These are phyloP conservation scores for Starmerella tilneyi DNA, from an alignment of 805 yeast genomes.

Conservation along the genomic window DNA sequence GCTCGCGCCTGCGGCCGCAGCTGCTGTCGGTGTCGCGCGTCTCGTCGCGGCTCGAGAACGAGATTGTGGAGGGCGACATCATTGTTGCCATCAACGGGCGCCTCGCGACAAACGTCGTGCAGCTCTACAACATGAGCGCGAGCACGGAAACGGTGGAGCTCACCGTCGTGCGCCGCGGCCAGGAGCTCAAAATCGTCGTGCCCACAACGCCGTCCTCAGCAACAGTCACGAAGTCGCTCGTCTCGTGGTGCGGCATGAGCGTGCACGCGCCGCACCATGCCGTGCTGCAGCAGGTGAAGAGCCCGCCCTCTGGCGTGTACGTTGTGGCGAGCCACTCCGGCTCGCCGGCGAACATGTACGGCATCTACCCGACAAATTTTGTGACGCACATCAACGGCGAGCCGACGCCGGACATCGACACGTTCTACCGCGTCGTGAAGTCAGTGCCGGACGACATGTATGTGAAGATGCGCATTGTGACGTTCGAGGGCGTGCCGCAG, in stretches of 20 bases:
- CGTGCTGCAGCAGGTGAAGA: conserved; percentile 70
- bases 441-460: conserved; percentile 69
- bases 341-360: conserved; percentile 78
- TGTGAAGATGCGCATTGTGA: conserved; percentile 66
- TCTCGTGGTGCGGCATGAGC: conserved; percentile 74
- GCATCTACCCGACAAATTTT: conserved; percentile 67
- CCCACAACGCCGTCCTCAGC: conserved; percentile 53
- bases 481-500: conserved; percentile 77
- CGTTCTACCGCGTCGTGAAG: conserved; percentile 57
- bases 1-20: conserved; percentile 51
- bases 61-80: conserved; percentile 55
- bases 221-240: conserved; percentile 53
- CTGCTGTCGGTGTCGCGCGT: conserved; percentile 62
- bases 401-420: conserved; percentile 58
- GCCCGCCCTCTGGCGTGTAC: conserved; percentile 74
- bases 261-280: conserved; percentile 88
- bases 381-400: conserved; percentile 79
- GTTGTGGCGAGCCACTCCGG: conserved; percentile 65
- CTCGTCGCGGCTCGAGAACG: conserved; percentile 36
- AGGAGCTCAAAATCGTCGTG: conserved; percentile 50
- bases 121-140: conserved; percentile 42
- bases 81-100: conserved; percentile 58
- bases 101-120: conserved; percentile 56
- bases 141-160: conserved; percentile 40
- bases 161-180: conserved; percentile 60